Conservation (phyloP, 805 yeast genomes). For the Scheffersomyces amazonensis region DNA sequence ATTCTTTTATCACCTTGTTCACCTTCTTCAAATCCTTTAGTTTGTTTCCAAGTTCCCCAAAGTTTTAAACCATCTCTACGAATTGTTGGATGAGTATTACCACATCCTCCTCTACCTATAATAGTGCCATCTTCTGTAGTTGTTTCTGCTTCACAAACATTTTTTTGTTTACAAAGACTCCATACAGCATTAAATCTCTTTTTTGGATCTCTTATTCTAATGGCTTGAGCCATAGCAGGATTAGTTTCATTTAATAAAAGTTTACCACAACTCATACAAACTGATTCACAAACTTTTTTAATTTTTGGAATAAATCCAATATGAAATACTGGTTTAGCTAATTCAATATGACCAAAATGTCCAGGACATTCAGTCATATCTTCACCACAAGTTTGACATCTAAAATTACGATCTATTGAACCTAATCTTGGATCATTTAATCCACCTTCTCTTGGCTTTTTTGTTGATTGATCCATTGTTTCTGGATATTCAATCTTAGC, state of each 20-base stretch:
- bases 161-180: constrained; percentile 86
- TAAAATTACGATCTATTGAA: constrained; percentile 93
- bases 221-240: constrained; percentile 80
- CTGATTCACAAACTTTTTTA: constrained; percentile 92
- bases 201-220: constrained; percentile 88
- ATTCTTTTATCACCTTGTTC: constrained; percentile 91
- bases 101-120: constrained; percentile 92
- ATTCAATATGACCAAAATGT: constrained; percentile 97
- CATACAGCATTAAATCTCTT: constrained; percentile 96
- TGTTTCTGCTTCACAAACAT: constrained; percentile 89
- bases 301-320: constrained; percentile 95
- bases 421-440: constrained; percentile 96
- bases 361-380: constrained; percentile 99
- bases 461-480: constrained; percentile 98
- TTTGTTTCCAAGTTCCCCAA: constrained; percentile 98
- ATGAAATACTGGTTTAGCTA: constrained; percentile 98
- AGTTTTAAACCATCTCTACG: constrained; percentile 94
- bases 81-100: constrained; percentile 92
- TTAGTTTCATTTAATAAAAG: constrained; percentile 80
- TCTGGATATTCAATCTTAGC: constrained; percentile 98
- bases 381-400: constrained; percentile 99
- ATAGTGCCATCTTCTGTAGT: constrained; percentile 58
- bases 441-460: constrained; percentile 95
- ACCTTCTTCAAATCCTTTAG: constrained; percentile 74
- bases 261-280: constrained; percentile 99